Conservation (phyloP, 2,329 filamentous ascomycete genomes). For the Cryphonectria nitschkei region DNA sequence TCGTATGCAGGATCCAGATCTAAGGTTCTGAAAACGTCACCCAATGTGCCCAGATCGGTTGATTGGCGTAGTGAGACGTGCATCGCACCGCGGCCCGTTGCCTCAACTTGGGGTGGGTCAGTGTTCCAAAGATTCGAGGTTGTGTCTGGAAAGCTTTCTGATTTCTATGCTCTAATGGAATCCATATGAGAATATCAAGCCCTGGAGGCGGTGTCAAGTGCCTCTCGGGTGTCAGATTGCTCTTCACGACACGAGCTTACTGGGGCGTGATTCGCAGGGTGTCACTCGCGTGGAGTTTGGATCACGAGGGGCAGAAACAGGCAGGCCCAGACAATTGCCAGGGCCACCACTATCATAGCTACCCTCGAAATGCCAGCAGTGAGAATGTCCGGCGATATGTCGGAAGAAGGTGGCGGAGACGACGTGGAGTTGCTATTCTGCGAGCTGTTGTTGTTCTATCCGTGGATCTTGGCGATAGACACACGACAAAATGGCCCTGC, state of each 20-base stretch:
- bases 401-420: neutral
- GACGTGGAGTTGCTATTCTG: neutral
- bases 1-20: neutral
- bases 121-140: neutral
- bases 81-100: neutral
- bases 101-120: neutral
- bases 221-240: neutral
- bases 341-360: neutral
- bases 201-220: neutral
- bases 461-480: neutral
- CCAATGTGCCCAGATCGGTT: neutral
- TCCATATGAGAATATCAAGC: neutral
- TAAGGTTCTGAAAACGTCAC: neutral
- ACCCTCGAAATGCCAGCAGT: neutral
- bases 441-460: neutral
- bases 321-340: neutral
- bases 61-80: neutral
- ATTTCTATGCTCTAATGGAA: neutral
- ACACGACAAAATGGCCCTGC: neutral
- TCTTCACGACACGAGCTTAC: neutral
- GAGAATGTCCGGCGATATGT: neutral
- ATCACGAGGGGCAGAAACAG: neutral
- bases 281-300: neutral
- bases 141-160: neutral
- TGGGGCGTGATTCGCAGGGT: neutral